These are phyloP conservation scores for Filobasidium floriforme DNA, from an alignment of 768 basidiomycete genomes.

Conservation along the genomic window DNA sequence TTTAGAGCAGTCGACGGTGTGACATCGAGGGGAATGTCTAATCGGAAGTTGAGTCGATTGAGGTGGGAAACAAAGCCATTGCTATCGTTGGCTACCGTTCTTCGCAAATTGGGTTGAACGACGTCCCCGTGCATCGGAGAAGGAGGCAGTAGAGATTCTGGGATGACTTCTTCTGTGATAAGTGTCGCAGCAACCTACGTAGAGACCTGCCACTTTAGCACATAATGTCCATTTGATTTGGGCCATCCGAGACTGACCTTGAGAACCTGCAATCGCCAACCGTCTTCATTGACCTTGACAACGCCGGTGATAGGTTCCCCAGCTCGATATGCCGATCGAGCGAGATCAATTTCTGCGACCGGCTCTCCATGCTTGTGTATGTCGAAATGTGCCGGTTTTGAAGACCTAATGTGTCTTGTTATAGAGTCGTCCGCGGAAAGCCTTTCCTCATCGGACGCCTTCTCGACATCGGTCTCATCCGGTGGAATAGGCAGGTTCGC, in stretches of 20 bases:
- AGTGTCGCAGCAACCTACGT: conserved; percentile 74
- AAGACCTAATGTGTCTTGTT: conserved; percentile 61
- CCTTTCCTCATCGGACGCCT: not conserved
- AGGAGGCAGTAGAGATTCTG: conserved; percentile 53
- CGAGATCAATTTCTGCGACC: conserved; percentile 84
- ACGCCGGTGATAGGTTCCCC: conserved; percentile 88
- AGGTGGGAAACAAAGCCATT: conserved; percentile 66
- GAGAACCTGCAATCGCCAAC: conserved; percentile 66
- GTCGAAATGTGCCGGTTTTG: conserved; percentile 58
- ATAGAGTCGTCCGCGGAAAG: conserved; percentile 70
- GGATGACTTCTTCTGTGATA: conserved; percentile 69
- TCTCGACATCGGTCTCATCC: too few species aligned
- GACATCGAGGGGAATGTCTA: conserved; percentile 88
- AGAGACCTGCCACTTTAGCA: too few species aligned
- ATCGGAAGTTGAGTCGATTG: conserved; percentile 70
- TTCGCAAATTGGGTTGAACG: conserved; percentile 51
- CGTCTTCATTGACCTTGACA: conserved; percentile 71
- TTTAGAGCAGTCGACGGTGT: conserved; percentile 74
- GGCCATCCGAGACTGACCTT: conserved; percentile 54
- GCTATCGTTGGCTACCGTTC: conserved; percentile 79
- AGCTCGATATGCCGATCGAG: conserved; percentile 80
- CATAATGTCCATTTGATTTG: not conserved
- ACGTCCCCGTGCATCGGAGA: conserved; percentile 44
- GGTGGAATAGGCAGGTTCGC: too few species aligned
- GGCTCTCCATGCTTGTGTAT: conserved; percentile 85